Evolutionary conservation across 2,329 filamentous ascomycete species (phyloP).

Genomic region (Arthrobotrys musiformis): DNA sequence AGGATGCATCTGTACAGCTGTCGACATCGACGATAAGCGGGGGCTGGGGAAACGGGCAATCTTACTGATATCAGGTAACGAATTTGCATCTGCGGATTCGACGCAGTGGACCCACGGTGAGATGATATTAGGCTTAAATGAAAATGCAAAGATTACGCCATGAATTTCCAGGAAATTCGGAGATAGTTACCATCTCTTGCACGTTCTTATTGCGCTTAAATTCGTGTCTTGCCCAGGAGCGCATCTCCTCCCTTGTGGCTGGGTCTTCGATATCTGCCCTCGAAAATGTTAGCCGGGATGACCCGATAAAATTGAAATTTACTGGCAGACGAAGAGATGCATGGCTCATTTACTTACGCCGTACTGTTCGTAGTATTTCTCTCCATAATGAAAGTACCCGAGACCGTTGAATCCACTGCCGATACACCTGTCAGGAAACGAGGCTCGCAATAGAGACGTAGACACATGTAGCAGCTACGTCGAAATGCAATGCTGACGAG

Average conservation of each 20-base stretch:
- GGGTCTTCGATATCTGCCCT: constrained; percentile 39
- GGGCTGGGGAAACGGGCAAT: not conserved
- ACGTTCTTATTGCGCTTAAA: constrained; percentile 51
- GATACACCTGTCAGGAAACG: constrained; percentile 29
- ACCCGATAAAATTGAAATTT: not conserved
- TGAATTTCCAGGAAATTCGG: not conserved
- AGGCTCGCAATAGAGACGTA: not conserved
- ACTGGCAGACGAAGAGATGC: not conserved
- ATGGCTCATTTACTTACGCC: constrained; percentile 24
- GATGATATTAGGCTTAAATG: constrained; percentile 42
- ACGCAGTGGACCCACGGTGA: constrained; percentile 16
- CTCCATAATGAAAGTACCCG: constrained; percentile 49
- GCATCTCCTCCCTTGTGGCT: constrained; percentile 41
- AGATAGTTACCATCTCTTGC: constrained; percentile 38
- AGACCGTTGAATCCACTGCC: constrained; percentile 47
- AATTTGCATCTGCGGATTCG: constrained; percentile 46
- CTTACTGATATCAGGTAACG: constrained; percentile 56
- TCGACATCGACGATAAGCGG: constrained; percentile 37
- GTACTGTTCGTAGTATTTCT: constrained; percentile 37
- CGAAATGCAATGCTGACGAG: constrained; percentile 26
- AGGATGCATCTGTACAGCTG: constrained; percentile 44
- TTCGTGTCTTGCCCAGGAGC: constrained; percentile 51
- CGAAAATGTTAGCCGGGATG: not conserved
- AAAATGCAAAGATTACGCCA: constrained; percentile 11
- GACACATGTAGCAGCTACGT: not conserved